phyloP scores from a whole-genome alignment of 208 protist species.

The Trypanosoma grayi region DNA sequence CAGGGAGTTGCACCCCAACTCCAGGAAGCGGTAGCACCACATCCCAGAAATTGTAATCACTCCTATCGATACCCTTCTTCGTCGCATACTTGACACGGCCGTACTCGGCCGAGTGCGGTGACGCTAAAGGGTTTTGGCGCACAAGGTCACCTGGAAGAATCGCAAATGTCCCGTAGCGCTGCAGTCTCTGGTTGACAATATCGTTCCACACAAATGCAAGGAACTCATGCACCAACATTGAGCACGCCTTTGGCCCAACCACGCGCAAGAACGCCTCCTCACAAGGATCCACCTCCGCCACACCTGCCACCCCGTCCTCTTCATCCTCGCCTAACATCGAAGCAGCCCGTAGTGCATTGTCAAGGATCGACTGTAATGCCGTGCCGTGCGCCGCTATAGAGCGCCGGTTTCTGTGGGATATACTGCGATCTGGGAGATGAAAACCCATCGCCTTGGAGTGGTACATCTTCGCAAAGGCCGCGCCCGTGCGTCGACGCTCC shows the following conservation, averaged over 20 bases:
- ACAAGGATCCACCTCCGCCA: constrained; percentile 52
- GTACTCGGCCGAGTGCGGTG: constrained; percentile 23
- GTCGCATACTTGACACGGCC: constrained; percentile 29
- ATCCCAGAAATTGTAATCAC: constrained; percentile 56
- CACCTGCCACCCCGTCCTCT: constrained; percentile 2
- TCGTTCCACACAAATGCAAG: constrained; percentile 88
- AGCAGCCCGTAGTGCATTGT: constrained; percentile 76
- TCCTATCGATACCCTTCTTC: constrained; percentile 51
- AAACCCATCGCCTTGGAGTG: constrained; percentile 35
- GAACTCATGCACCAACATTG: constrained; percentile 82
- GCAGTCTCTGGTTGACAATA: constrained; percentile 81
- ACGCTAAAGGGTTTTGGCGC: constrained; percentile 27
- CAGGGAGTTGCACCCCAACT: constrained; percentile 60
- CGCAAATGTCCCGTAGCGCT: constrained; percentile 82
- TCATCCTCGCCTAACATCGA: constrained; percentile 41
- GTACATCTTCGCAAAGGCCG: constrained; percentile 42
- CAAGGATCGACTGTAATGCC: constrained; percentile 69
- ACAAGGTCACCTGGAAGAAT: constrained; percentile 85
- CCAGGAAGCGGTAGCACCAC: constrained; percentile 80
- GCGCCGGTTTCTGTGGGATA: constrained; percentile 23
- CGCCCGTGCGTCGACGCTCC: constrained; percentile 52
- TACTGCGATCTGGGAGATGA: constrained; percentile 49
- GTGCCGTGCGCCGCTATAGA: constrained; percentile 66
- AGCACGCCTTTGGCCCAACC: constrained; percentile 66
- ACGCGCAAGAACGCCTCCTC: constrained; percentile 79